phyloP scores from a whole-genome alignment of 768 basidiomycete genomes.

The Psilocybe sp. region DNA sequence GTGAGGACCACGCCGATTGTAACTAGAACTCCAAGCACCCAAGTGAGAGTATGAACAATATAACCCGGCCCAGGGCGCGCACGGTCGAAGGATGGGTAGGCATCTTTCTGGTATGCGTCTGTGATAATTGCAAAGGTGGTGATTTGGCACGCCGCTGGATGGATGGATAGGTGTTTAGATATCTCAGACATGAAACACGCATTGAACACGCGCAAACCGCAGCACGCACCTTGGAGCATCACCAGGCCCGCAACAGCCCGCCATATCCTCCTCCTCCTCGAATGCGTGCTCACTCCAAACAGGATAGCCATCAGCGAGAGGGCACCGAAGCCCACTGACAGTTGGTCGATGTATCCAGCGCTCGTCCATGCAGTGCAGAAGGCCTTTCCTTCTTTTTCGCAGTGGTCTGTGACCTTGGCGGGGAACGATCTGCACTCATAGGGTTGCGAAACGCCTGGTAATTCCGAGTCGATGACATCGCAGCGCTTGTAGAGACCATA shows the following conservation, averaged over 20 bases:
- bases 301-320: conserved; percentile 56
- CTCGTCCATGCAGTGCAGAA: conserved; percentile 73
- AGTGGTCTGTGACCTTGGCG: conserved; percentile 41
- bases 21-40: conserved; percentile 55
- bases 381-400: conserved; percentile 48
- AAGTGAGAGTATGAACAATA: conserved; percentile 55
- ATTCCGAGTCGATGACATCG: conserved; percentile 43
- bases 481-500: conserved; percentile 64
- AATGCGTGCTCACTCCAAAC: conserved; percentile 71
- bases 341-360: conserved; percentile 63
- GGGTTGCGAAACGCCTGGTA: conserved; percentile 42
- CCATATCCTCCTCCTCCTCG: conserved; percentile 75
- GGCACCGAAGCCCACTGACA: conserved; percentile 62
- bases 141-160: conserved; percentile 56
- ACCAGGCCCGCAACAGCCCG: conserved; percentile 66
- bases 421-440: conserved; percentile 70
- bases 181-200: neutral
- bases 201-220: conserved; percentile 4
- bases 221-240: conserved; percentile 50
- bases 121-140: conserved; percentile 63
- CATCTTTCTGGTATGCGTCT: conserved; percentile 47
- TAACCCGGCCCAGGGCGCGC: conserved; percentile 62
- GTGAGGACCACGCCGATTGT: conserved; percentile 55
- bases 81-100: conserved; percentile 49
- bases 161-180: neutral